Evolutionary conservation across 2,329 filamentous ascomycete species (phyloP).

Genomic region (Ophiosphaerella narmari): DNA sequence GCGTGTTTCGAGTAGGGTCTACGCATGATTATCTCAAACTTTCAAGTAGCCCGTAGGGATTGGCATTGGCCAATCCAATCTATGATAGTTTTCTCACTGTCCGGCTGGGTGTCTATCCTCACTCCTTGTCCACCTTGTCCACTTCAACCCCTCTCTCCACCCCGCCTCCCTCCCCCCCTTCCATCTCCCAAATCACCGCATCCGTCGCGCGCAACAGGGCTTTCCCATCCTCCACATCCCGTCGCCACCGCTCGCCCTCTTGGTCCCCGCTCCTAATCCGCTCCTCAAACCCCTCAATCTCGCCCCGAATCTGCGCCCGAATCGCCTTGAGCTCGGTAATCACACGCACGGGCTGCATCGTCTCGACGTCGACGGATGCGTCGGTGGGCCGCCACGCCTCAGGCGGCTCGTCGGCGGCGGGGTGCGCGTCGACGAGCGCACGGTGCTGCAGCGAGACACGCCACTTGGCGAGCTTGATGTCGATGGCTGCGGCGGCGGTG

Average conservation of each 20-base stretch:
- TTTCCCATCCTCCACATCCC: constrained; percentile 29
- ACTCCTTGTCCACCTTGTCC: background rate
- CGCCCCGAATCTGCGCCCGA: constrained; percentile 13
- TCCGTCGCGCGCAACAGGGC: constrained; percentile 24
- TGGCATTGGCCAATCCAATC: background rate
- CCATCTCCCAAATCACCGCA: constrained; percentile 16
- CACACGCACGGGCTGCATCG: constrained; percentile 16
- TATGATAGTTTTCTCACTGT: background rate
- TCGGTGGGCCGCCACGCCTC: constrained; percentile 18
- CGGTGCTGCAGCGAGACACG: constrained; percentile 25
- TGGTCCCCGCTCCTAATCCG: constrained; percentile 4
- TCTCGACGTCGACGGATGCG: constrained; percentile 1
- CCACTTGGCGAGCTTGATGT: constrained; percentile 21
- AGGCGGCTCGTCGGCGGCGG: background rate
- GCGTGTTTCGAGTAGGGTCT: too few relatives aligned
- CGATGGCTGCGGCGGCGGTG: constrained; percentile 18
- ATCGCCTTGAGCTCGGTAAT: constrained; percentile 25
- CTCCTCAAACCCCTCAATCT: constrained; percentile 27
- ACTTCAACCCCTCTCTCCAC: background rate
- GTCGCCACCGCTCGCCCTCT: constrained; percentile 15
- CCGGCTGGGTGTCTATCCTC: background rate
- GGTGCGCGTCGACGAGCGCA: constrained; percentile 12
- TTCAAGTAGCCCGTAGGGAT: too few relatives aligned
- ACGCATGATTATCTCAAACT: too few relatives aligned
- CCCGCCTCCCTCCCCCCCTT: constrained; percentile 7